Evolutionary conservation across 208 protist species (phyloP), one percentile per base, ranked within the genome.

Genomic region (Crithidia bombi): DNA sequence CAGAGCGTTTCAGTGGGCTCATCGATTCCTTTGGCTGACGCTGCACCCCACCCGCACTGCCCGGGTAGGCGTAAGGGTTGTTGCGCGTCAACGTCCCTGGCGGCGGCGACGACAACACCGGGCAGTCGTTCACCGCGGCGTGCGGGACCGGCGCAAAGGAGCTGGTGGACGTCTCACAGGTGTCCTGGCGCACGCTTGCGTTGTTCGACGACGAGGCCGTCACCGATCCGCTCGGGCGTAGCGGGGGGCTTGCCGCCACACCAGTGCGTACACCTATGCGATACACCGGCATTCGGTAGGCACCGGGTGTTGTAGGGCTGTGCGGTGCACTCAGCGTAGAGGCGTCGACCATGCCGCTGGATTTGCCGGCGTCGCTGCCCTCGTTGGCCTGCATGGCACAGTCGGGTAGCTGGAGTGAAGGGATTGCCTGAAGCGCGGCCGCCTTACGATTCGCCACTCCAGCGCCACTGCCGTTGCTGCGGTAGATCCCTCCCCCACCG

Each of bases 61-160:
- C 30, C 5, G 57, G 25, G 39, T 65, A 74, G 36, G 58, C 49
- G 25, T 74, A 66, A n/a, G 59, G 68, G 28, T 74, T 66, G 68
- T 67, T 65, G 38, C 59, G 68, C 21, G 68, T 74, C 39, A 51
- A 21, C 19, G 17, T 4, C 14, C 21, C 41, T 9, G 50, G 21
- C 30, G 12, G 23, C 30, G 68, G 59, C 47, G 59, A 65, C 19
- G n/a, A 14, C n/a, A n/a, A n/a, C 12, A 43, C 15, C 21, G 56
- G 1, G 10, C 3, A 12, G 2, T 64, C 57, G 14, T 6, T 35
- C 23, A 9, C 23, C 35, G n/a, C 55, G 23, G 43, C 43, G 4
- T 9, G 12, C 15, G 14, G 43, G 10, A 5, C 23, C 47, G 14
- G 44, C 61, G 5, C n/a, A 17, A n/a, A 17, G 14, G 33, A 30